These are phyloP conservation scores for Ciborinia camelliae DNA, from an alignment of 2,329 filamentous ascomycete genomes.

Conservation along the genomic window DNA sequence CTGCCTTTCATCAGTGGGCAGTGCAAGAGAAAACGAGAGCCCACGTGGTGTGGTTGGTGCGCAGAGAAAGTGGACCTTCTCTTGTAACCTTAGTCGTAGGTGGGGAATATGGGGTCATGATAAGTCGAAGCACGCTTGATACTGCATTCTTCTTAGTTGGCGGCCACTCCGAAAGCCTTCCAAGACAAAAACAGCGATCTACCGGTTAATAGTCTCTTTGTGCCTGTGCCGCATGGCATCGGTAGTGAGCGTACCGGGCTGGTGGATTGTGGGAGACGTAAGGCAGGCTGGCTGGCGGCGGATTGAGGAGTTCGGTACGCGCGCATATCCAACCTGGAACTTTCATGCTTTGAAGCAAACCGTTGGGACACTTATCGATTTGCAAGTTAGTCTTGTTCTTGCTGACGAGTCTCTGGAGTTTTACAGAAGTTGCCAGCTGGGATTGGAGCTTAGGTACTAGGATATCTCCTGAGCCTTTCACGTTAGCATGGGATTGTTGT, in stretches of 20 bases:
- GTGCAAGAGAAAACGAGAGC: background rate
- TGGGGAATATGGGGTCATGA: constrained; percentile 1
- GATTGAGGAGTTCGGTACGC: background rate
- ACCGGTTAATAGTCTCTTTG: background rate
- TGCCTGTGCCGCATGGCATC: background rate
- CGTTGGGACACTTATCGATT: background rate
- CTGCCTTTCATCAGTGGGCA: background rate
- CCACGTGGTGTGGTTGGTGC: background rate
- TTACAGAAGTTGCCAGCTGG: background rate
- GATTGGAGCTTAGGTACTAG: background rate
- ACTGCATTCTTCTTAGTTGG: background rate
- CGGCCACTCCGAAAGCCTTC: background rate
- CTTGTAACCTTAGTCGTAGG: background rate
- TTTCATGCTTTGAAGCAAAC: background rate
- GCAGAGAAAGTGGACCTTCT: background rate
- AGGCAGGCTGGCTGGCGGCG: background rate
- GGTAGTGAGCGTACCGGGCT: background rate
- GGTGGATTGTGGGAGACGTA: background rate
- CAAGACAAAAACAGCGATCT: constrained; percentile 1
- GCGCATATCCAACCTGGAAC: background rate
- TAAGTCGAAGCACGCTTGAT: background rate
- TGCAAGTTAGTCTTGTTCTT: background rate
- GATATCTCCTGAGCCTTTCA: background rate
- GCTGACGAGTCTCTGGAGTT: background rate
- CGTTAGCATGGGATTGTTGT: background rate